phyloP scores from a whole-genome alignment of 2,329 filamentous ascomycete genomes.

The Coniochaeta sp. region DNA sequence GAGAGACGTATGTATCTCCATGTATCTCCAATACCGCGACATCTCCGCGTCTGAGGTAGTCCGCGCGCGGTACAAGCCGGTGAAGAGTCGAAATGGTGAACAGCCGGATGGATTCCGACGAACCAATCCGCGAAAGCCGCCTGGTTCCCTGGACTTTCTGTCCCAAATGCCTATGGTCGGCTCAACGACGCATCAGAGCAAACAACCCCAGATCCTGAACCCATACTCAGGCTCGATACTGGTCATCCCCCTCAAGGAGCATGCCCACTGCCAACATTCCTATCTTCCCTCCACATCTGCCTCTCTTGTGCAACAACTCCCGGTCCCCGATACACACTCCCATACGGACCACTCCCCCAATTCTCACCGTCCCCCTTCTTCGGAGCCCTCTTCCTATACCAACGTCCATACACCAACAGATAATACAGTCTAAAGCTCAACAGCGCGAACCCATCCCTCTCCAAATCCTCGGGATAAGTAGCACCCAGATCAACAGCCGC shows the following conservation, averaged over 20 bases:
- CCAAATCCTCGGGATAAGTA: conserved; percentile 54
- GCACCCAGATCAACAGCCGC: conserved; percentile 63
- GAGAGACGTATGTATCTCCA: too few species aligned
- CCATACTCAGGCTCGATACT: too few species aligned
- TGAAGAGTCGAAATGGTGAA: too few species aligned
- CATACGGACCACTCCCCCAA: conserved; percentile 52
- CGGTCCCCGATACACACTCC: conserved; percentile 52
- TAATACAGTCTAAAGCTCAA: conserved; percentile 56
- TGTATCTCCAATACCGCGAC: too few species aligned
- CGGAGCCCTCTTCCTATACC: conserved; percentile 43
- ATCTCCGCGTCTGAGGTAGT: too few species aligned
- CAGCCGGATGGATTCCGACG: too few species aligned
- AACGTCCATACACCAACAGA: conserved; percentile 52
- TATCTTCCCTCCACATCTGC: conserved; percentile 38
- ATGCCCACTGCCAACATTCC: conserved; percentile 1
- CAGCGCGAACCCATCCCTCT: conserved; percentile 55
- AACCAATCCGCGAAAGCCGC: too few species aligned
- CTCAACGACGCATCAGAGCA: too few species aligned
- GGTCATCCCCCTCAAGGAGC: background rate
- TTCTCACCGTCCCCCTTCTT: conserved; percentile 36
- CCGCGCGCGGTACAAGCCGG: too few species aligned
- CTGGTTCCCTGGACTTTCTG: too few species aligned
- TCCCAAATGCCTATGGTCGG: too few species aligned
- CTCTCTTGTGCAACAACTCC: conserved; percentile 47
- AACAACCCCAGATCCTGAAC: too few species aligned